These are phyloP conservation scores for Cucurbitaria berberidis DNA, from an alignment of 2,329 filamentous ascomycete species.

Conservation along the genomic window DNA sequence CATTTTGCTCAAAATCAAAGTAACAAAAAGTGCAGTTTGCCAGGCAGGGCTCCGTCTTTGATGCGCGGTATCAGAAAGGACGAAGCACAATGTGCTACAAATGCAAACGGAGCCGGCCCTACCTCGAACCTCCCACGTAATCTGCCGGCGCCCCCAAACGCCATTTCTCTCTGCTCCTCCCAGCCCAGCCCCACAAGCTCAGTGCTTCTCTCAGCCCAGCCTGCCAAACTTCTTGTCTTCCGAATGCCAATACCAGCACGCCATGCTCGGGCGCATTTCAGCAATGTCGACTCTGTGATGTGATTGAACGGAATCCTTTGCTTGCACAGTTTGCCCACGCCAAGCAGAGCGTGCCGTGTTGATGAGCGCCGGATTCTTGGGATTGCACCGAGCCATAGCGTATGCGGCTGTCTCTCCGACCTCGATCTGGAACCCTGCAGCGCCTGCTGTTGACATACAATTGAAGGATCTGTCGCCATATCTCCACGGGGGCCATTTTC, in stretches of 20 bases:
- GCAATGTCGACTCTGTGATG: constrained; percentile 11
- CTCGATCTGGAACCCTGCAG: constrained; percentile 27
- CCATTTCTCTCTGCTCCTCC: constrained; percentile 17
- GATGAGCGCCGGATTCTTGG: constrained; percentile 18
- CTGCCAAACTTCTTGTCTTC: constrained; percentile 28
- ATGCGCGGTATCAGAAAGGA: neutral
- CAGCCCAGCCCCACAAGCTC: constrained; percentile 41
- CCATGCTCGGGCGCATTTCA: constrained; percentile 24
- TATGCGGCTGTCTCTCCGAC: constrained; percentile 23
- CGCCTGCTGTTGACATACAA: constrained; percentile 13
- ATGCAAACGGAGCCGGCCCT: constrained; percentile 6
- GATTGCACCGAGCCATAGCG: constrained; percentile 18
- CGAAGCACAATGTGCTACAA: neutral
- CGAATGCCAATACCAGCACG: constrained; percentile 23
- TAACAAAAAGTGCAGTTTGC: neutral
- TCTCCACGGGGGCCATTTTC: constrained; percentile 5
- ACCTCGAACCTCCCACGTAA: constrained; percentile 12
- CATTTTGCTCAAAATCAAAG: neutral
- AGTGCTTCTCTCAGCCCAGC: constrained; percentile 27
- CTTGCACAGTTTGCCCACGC: constrained; percentile 22
- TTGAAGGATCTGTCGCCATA: constrained; percentile 9
- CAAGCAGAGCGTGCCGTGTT: constrained; percentile 25
- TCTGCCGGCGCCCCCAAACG: constrained; percentile 23
- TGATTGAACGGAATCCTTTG: constrained; percentile 27
- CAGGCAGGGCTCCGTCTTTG: neutral